A percentile compares a stretch with the other conserved stretches of the same genome.
phyloP scores from a whole-genome alignment of 495 filamentous ascomycete genomes.

The Aspergillus bertholletiae region DNA sequence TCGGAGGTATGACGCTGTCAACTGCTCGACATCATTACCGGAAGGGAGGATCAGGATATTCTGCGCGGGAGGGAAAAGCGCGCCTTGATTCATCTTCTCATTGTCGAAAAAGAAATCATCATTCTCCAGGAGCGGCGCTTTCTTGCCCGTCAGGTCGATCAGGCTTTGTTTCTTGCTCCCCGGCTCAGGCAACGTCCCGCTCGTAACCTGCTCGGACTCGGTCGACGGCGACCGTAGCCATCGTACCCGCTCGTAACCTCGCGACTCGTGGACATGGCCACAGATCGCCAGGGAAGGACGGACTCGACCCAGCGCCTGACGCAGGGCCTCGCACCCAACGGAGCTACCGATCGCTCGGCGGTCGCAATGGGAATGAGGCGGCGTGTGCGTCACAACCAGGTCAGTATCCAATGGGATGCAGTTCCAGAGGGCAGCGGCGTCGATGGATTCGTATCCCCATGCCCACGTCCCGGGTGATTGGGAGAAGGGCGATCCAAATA shows the following conservation, averaged over 20 bases:
- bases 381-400: slow-evolving; percentile 48
- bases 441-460: slow-evolving; percentile 57
- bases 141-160: slow-evolving; percentile 53
- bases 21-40: background rate
- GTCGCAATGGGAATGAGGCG: slow-evolving; percentile 45
- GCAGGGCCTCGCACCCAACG: slow-evolving; percentile 42
- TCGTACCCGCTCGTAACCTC: slow-evolving; percentile 42
- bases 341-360: slow-evolving; percentile 21
- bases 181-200: slow-evolving; percentile 21
- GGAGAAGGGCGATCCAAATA: slow-evolving; percentile 75
- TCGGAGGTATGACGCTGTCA: slow-evolving; percentile 10
- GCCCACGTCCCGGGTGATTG: slow-evolving; percentile 66
- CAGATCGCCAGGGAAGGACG: slow-evolving; percentile 44
- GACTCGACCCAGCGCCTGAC: slow-evolving; percentile 32
- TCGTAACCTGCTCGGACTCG: slow-evolving; percentile 1
- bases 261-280: slow-evolving; percentile 49
- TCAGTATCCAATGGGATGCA: slow-evolving; percentile 43
- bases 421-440: slow-evolving; percentile 48
- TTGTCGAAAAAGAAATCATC: slow-evolving; percentile 20
- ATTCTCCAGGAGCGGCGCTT: slow-evolving; percentile 38
- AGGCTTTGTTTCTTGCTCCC: slow-evolving; percentile 57
- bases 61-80: slow-evolving; percentile 4
- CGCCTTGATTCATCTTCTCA: background rate
- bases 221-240: too few relatives aligned
- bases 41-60: slow-evolving; percentile 3